Conservation (phyloP, 345 rosid genomes). For the Noccaea caerulescens region DNA sequence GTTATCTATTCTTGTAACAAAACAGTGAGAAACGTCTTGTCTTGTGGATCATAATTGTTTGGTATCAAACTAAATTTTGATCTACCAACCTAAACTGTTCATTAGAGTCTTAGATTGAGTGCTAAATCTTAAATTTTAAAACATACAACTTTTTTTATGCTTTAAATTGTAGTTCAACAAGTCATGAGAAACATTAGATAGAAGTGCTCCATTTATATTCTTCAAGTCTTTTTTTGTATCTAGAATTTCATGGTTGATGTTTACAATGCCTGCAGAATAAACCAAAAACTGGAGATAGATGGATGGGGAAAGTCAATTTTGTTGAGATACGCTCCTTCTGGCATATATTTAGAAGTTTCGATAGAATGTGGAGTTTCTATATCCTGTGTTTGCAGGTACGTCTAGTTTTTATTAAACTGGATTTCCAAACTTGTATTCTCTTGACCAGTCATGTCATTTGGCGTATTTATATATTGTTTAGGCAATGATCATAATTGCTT, state of each 20-base stretch:
- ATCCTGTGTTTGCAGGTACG: conserved; percentile 60
- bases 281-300: conserved; percentile 42
- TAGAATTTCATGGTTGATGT: conserved; percentile 18
- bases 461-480: conserved; percentile 35
- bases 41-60: neutral
- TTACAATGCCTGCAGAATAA: conserved; percentile 46
- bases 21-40: neutral
- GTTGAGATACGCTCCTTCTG: conserved; percentile 66
- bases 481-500: conserved; percentile 70
- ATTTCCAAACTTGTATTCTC: conserved; percentile 20
- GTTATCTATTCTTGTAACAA: neutral
- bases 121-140: too few relatives aligned
- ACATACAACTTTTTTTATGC: too few relatives aligned
- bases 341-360: conserved; percentile 70
- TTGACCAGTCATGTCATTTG: conserved; percentile 24
- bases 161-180: too few relatives aligned
- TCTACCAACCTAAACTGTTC: too few relatives aligned
- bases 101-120: too few relatives aligned
- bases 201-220: neutral
- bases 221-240: neutral
- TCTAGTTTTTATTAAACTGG: neutral
- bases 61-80: neutral
- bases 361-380: conserved; percentile 70
- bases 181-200: too few relatives aligned
- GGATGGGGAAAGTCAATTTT: conserved; percentile 61